These are phyloP conservation scores for Cyberlindnera xylosilytica DNA, from an alignment of 805 yeast species.

Conservation along the genomic window DNA sequence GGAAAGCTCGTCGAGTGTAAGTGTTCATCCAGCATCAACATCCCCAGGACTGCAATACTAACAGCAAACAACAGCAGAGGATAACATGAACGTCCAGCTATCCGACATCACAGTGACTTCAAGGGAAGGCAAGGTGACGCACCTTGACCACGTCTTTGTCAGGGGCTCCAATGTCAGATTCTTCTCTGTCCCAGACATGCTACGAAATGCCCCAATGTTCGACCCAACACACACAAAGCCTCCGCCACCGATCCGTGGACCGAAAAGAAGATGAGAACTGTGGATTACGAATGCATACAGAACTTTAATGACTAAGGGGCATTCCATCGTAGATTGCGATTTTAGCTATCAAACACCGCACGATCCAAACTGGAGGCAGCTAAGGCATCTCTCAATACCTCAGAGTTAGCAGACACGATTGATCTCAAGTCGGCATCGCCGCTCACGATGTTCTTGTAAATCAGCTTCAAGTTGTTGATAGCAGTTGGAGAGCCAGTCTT, in stretches of 20 bases:
- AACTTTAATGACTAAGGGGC: no score
- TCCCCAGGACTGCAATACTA: constrained; percentile 4
- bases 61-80: constrained; percentile 46
- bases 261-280: constrained; percentile 39
- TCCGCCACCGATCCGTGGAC: constrained; percentile 69
- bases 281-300: no score
- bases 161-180: constrained; percentile 89
- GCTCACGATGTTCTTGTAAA: constrained; percentile 20
- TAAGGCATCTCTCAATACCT: constrained; percentile 16
- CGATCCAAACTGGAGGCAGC: constrained; percentile 22
- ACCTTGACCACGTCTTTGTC: constrained; percentile 80
- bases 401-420: constrained; percentile 11
- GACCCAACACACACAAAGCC: constrained; percentile 58
- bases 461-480: constrained; percentile 20
- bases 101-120: constrained; percentile 78
- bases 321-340: no score
- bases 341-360: constrained; percentile 20
- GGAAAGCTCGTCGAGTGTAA: constrained; percentile 77
- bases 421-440: constrained; percentile 10
- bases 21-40: constrained; percentile 3
- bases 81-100: constrained; percentile 89
- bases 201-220: constrained; percentile 87
- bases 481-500: constrained; percentile 16
- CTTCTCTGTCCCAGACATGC: constrained; percentile 83
- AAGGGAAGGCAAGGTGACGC: constrained; percentile 69